A percentile compares a stretch with the other conserved stretches of the same genome.
phyloP scores from a whole-genome alignment of 2,329 filamentous ascomycete species.

The Plectosphaerella plurivora region DNA sequence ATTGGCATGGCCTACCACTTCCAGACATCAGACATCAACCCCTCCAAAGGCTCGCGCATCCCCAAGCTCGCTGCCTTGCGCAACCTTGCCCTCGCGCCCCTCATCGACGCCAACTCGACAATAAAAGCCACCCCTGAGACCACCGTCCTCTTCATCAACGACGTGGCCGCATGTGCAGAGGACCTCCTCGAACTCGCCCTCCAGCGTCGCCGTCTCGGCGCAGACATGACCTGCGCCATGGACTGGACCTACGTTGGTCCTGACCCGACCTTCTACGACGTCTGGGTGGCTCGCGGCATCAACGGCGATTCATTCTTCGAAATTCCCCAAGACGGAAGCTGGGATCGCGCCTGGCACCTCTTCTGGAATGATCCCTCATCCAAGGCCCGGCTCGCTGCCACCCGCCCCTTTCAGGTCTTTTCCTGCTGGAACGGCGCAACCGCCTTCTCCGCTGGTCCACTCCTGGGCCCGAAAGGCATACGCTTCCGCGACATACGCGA shows the following conservation, averaged over 20 bases:
- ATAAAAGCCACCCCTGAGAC: constrained; percentile 19
- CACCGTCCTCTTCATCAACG: constrained; percentile 49
- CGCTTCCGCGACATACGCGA: constrained; percentile 33
- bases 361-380: constrained; percentile 45
- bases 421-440: constrained; percentile 57
- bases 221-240: constrained; percentile 56
- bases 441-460: constrained; percentile 40
- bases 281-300: constrained; percentile 49
- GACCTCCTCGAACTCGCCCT: constrained; percentile 44
- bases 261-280: constrained; percentile 48
- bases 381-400: constrained; percentile 22
- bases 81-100: constrained; percentile 46
- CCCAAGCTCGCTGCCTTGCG: constrained; percentile 42
- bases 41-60: constrained; percentile 38
- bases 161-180: constrained; percentile 47
- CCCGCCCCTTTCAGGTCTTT: constrained; percentile 54
- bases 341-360: constrained; percentile 42
- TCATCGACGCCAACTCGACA: constrained; percentile 21
- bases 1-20: constrained; percentile 37
- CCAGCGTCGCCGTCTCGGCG: constrained; percentile 39
- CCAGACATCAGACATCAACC: constrained; percentile 36
- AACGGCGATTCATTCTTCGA: constrained; percentile 52
- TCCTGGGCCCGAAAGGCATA: constrained; percentile 29
- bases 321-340: constrained; percentile 43
- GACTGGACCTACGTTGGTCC: constrained; percentile 47